phyloP scores from a whole-genome alignment of 495 filamentous ascomycete genomes.

The Hypoxylon intermedium region DNA sequence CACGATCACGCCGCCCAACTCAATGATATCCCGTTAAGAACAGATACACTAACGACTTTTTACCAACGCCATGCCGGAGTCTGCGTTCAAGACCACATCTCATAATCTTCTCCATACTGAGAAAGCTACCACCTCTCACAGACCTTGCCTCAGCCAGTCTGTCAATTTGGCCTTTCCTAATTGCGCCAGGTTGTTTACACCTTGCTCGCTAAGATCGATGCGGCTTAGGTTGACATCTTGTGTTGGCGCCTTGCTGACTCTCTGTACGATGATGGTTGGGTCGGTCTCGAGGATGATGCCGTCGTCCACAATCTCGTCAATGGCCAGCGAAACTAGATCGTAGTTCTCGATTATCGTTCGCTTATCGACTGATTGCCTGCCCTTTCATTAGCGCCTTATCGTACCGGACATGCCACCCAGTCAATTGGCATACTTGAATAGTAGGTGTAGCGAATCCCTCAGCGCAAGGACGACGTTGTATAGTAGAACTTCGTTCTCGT shows the following conservation, averaged over 20 bases:
- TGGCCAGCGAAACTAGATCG: slow-evolving; percentile 85
- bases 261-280: slow-evolving; percentile 85
- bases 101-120: slow-evolving; percentile 3
- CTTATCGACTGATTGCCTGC: slow-evolving; percentile 91
- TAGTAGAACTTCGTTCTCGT: slow-evolving; percentile 96
- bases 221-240: slow-evolving; percentile 90
- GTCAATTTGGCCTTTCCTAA: slow-evolving; percentile 91
- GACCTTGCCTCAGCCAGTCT: slow-evolving; percentile 85
- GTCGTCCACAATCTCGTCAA: slow-evolving; percentile 96
- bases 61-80: slow-evolving; percentile 41
- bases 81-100: slow-evolving; percentile 22
- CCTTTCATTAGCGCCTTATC: slow-evolving; percentile 10
- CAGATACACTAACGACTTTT: slow-evolving; percentile 35
- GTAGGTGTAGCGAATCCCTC: slow-evolving; percentile 84
- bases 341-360: slow-evolving; percentile 98
- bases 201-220: slow-evolving; percentile 95
- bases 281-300: slow-evolving; percentile 97
- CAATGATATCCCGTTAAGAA: slow-evolving; percentile 34
- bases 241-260: slow-evolving; percentile 89
- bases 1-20: slow-evolving; percentile 14
- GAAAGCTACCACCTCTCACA: slow-evolving; percentile 48
- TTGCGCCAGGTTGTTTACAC: slow-evolving; percentile 92
- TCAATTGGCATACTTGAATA: slow-evolving; percentile 79
- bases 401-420: not conserved
- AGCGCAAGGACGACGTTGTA: slow-evolving; percentile 91